phyloP scores from a whole-genome alignment of 2,329 filamentous ascomycete species.

The Hymenoscyphus repandus region DNA sequence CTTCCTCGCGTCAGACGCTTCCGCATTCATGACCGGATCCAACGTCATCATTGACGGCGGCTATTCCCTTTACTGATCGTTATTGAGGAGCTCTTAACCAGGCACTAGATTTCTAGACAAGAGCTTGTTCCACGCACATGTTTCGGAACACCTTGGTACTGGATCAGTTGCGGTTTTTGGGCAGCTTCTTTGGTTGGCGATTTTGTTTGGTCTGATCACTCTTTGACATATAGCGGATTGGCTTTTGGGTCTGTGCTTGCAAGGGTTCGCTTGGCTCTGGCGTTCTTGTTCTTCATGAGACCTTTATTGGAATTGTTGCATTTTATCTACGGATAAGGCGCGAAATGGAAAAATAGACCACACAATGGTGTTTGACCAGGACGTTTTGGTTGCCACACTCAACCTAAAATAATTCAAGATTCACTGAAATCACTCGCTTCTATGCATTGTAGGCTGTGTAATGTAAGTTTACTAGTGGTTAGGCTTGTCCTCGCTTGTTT shows the following conservation, averaged over 20 bases:
- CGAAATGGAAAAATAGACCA: too few relatives aligned
- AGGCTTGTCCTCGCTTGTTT: too few relatives aligned
- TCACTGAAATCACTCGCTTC: too few relatives aligned
- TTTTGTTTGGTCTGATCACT: not conserved
- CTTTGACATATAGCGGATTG: not conserved
- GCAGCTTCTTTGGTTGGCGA: not conserved
- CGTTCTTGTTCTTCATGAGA: not conserved
- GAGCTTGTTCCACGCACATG: not conserved
- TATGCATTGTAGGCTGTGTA: too few relatives aligned
- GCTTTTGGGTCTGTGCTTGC: not conserved
- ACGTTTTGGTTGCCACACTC: too few relatives aligned
- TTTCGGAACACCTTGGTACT: not conserved
- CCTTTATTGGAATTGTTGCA: too few relatives aligned
- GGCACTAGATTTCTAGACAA: not conserved
- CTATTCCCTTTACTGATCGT: slow-evolving; percentile 29
- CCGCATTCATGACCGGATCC: slow-evolving; percentile 71
- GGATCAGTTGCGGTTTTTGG: not conserved
- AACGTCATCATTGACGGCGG: slow-evolving; percentile 43
- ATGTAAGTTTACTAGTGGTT: too few relatives aligned
- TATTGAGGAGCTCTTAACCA: slow-evolving; percentile 15
- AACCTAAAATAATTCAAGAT: too few relatives aligned
- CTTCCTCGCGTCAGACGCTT: slow-evolving; percentile 69
- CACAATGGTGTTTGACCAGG: too few relatives aligned
- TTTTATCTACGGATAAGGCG: too few relatives aligned
- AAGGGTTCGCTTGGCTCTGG: not conserved